Evolutionary conservation across 2,329 filamentous ascomycete genomes (phyloP), one percentile per base, ranked within the genome.

Genomic region (Arthrobotrys conoides): DNA sequence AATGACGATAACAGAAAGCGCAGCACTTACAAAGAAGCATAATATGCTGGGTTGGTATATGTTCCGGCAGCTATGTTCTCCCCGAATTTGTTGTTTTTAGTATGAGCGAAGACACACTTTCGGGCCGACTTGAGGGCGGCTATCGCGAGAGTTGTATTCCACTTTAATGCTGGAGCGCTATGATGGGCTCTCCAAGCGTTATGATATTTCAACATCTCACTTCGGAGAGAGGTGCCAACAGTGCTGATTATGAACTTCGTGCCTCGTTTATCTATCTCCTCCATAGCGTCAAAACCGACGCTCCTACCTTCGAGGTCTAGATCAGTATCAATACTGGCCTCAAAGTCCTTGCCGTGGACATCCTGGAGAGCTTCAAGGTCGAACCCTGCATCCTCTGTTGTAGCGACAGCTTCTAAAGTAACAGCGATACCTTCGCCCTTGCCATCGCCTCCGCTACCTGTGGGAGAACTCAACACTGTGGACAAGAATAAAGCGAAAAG

Each of bases 61-160:
- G 69, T 73, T 9, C 70, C 70, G 5, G 64, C 76, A 2, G 70
- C 76, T 22, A 79, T 69, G 36, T 79, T 79, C 57, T 79, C 76
- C 0, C 76, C 76, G 38, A 66, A 75, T 22, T 22, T 38, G n/a
- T 75, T 75, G 30, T 71, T 75, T 3, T 22, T 5, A 2, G 75
- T 78, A 49, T 79, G 76, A 0, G 64, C 55, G 22, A 71, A 79
- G 6, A 70, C 57, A 36, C 76, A 79, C 46, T 70, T 70, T 5
- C 30, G 12, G 16, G 68, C 68, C 8, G 68, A 68, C 20, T 27
- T 59, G 4, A 57, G 33, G 20, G 75, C 75, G 18, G 46, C 61
- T 10, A 48, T 16, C 5, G 75, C 68, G n/a, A 78, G 36, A 1
- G 44, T 59, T 9, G 30, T 27, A 33, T 49, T 68, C 75, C 75